Evolutionary conservation across 176 grass and related monocot genomes (phyloP), one percentile per base, ranked within the genome.

Genomic region (Carex pumila): DNA sequence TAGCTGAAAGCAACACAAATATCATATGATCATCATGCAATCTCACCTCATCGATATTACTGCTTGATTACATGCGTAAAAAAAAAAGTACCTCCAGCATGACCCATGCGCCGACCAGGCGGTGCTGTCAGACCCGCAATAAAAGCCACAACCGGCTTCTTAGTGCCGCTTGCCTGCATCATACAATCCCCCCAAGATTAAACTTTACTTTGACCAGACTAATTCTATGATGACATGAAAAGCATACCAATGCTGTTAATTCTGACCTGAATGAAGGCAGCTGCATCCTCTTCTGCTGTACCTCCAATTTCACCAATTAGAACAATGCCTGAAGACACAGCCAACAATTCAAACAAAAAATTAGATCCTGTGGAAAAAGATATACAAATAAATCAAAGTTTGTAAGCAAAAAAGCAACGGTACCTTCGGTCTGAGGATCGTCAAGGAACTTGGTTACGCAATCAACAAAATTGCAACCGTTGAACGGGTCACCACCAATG

Each of bases 361-460:
- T 69, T 32, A 77, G 5, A 83, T 50, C 39, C 80, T 64, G 17
- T 25, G 39, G 63, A 63, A 9, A 85, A 9, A 34, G 73, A 36
- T 56, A 81, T 34, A 3, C 37, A n/a, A 64, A 37, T 45, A 47
- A 58, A 87, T 55, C 52, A 55, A 66, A 58, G 54, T 31, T 2
- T 15, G 34, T 13, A 9, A 41, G 59, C 52, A 77, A 39, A 22
- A 8, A 45, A 41, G 60, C 39, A 77, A 39, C 12, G 1, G n/a
- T 66, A 99, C 97, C 97, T 99, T 99, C 93, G 53, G 97, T 99
- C 85, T 99, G 97, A 96, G 97, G 93, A 87, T 99, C 97, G 34
- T 90, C 85, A 62, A 99, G 85, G 88, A 99, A 99, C 67, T 94
- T 99, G 79, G 89, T 89, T 36, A 99, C 82, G 61, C 93, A 95